phyloP scores from a whole-genome alignment of 2,329 filamentous ascomycete genomes.

The Alternaria ventricosa region DNA sequence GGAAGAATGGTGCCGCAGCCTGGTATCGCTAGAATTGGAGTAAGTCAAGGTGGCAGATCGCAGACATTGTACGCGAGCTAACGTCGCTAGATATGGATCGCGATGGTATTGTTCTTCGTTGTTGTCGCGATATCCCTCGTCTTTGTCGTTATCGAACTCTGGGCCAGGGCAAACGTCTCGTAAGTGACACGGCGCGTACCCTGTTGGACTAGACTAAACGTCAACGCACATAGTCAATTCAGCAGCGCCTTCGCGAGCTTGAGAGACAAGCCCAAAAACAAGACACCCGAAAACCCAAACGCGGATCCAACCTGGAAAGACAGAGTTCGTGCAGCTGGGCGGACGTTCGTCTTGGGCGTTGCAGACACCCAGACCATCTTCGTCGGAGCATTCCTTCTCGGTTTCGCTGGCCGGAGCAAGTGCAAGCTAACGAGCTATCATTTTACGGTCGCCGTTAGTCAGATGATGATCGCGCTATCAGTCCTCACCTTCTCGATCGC shows the following conservation, averaged over 20 bases:
- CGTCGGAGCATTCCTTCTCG: not conserved
- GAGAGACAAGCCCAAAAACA: not conserved
- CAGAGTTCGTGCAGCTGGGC: not conserved
- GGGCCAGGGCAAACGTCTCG: not conserved
- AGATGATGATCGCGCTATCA: not conserved
- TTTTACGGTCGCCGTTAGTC: not conserved
- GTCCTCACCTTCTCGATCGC: not conserved
- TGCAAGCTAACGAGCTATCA: not conserved
- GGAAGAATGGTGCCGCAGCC: not conserved
- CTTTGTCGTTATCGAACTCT: not conserved
- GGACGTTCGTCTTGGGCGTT: not conserved
- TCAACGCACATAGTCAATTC: not conserved
- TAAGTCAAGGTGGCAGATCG: not conserved
- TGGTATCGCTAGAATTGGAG: not conserved
- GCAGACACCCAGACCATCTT: not conserved
- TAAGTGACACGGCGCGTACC: rapidly evolving
- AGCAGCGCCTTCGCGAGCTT: not conserved
- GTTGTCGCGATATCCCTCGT: not conserved
- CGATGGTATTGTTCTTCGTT: not conserved
- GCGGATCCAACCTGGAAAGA: not conserved
- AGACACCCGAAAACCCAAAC: not conserved
- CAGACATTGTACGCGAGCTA: not conserved
- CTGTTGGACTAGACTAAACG: not conserved
- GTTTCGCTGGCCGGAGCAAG: not conserved
- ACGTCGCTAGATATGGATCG: not conserved